Conservation (phyloP, 139 green algal genomes). For the Yamagishiella unicocca region DNA sequence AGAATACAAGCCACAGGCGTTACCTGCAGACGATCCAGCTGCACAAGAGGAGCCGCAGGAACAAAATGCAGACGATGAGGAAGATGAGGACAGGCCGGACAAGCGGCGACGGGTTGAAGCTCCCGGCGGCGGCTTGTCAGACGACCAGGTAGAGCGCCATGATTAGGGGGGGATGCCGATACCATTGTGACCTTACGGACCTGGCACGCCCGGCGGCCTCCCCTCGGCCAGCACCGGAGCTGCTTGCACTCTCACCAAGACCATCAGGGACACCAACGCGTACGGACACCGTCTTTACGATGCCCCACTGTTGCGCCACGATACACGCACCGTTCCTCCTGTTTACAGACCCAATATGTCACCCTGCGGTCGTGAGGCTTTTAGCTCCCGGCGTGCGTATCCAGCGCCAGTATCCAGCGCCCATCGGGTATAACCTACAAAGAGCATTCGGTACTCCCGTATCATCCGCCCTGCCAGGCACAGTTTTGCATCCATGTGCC, state of each 20-base stretch:
- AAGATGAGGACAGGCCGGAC: not conserved
- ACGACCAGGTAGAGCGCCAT: not conserved
- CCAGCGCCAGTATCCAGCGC: no score
- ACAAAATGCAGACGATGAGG: not conserved
- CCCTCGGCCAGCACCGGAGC: no score
- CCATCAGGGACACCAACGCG: not conserved
- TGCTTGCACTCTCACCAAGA: not conserved
- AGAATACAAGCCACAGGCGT: conserved; percentile 33
- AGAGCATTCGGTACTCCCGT: no score
- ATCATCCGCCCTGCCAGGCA: not conserved
- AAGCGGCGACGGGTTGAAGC: not conserved
- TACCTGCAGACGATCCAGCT: not conserved
- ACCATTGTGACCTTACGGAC: not conserved
- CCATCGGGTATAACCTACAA: not conserved
- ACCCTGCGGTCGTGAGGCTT: no score
- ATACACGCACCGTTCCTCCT: no score
- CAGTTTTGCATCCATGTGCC: not conserved
- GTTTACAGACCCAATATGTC: no score
- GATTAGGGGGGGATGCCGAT: not conserved
- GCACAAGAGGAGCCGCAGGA: not conserved
- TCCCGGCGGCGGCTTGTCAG: not conserved
- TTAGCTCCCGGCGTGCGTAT: no score
- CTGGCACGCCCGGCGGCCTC: no score
- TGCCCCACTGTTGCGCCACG: not conserved
- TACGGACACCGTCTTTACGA: not conserved